Base-by-base conservation (phyloP, 352 stramenopile genomes). In the Phytophthora ohioensis region DNA sequence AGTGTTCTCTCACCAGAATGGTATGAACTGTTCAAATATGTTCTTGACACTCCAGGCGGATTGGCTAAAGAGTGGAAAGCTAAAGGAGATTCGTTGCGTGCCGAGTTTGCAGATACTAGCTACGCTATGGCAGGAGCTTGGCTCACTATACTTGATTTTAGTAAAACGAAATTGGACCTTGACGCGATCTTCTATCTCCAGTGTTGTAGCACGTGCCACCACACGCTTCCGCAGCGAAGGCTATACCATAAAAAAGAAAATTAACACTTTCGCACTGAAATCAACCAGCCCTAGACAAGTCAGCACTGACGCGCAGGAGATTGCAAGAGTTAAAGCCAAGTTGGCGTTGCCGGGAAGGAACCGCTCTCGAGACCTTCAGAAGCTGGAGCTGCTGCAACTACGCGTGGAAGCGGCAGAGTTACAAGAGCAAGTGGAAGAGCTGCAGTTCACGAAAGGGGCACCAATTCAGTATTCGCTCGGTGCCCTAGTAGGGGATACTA, bases 61-160 rank as follows among this genome's bases (percentile, higher is more conserved):
- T 45, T 90, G 13, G 80, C 82, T n/a, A 55, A 36, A 5, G 68
- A 85, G 42, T 92, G 82, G 84, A 90, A 85, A 55, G 52, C 53
- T 4, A 54, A 64, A 48, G 71, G 73, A 21, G 84, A 89, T 8
- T 87, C 78, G 15, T 75, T 91, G 32, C 80, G 84, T n/a, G 59
- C 75, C 11, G 84, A 91, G 49, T 91, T 91, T 76, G 72, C 71
- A 4, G 59, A 48, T 2, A 71, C 69, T 4, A 71, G 46, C 9
- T 76, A 81, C 36, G 72, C 54, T 2, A 57, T 46, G 43, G 47
- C 51, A 49, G 58, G 41, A 27, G 21, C 52, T 46, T n/a, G 8
- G 34, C 7, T 57, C 51, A 12, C 34, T 5, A 57, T 57, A 46
- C 15, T 57, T 43, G 4, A 46, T 57, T 15, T 15, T n/a, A 17